Conservation (phyloP, 441 rosid species). For the Eruca vesicaria region DNA sequence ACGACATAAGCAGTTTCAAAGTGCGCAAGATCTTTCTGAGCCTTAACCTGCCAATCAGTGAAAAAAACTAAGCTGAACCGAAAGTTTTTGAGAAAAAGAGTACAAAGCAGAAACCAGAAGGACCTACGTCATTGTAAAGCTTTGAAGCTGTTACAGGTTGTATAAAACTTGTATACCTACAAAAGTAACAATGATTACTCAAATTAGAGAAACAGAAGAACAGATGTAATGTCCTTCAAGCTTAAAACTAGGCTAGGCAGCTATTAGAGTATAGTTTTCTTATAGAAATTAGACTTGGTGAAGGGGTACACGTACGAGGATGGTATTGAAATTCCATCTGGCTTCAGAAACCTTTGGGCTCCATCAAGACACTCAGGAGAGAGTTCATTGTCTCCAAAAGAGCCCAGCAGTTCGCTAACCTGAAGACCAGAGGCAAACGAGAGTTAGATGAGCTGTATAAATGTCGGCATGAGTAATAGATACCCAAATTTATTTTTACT, state of each 20-base stretch:
- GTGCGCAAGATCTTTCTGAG: conserved; percentile 81
- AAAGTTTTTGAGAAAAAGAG: background rate
- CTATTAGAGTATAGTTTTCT: background rate
- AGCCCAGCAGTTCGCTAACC: conserved; percentile 97
- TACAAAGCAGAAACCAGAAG: conserved; percentile 13
- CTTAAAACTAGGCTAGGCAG: background rate
- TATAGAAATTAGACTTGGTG: background rate
- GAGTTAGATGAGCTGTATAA: conserved; percentile 17
- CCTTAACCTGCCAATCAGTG: conserved; percentile 64
- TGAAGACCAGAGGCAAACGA: conserved; percentile 40
- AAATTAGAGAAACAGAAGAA: conserved; percentile 19
- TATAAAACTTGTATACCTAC: conserved; percentile 95
- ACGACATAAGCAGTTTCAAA: conserved; percentile 99
- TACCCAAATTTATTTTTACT: conserved; percentile 2
- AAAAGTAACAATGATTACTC: conserved; percentile 5
- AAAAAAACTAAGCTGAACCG: conserved; percentile 7
- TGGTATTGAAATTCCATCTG: conserved; percentile 97
- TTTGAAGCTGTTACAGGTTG: conserved; percentile 93
- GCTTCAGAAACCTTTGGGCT: conserved; percentile 89
- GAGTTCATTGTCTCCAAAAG: conserved; percentile 98
- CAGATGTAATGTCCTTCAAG: background rate
- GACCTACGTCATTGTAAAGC: conserved; percentile 78
- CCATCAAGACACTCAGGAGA: conserved; percentile 99
- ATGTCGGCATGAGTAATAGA: background rate
- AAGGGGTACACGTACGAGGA: conserved; percentile 67